phyloP scores from a whole-genome alignment of 495 filamentous ascomycete genomes.

The Xylaria telfairii region DNA sequence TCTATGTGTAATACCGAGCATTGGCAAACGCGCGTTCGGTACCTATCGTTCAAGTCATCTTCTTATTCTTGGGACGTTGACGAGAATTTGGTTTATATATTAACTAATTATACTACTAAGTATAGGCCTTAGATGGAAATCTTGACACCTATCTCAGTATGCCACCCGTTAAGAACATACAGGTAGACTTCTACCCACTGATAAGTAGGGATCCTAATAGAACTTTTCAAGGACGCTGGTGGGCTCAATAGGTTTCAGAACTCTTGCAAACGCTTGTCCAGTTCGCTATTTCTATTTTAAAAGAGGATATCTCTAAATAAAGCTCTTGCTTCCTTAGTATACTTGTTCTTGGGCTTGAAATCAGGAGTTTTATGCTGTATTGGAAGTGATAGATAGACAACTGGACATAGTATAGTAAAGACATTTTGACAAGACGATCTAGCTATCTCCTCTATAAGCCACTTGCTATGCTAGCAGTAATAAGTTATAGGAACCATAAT shows the following conservation, averaged over 20 bases:
- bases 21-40: background rate
- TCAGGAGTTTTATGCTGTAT: background rate
- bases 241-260: background rate
- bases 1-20: background rate
- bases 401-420: background rate
- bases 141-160: background rate
- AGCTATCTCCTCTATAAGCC: background rate
- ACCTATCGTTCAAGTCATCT: background rate
- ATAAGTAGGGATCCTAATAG: background rate
- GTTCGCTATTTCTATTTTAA: background rate
- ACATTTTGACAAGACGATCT: background rate
- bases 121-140: background rate
- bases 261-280: background rate
- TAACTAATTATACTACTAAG: background rate
- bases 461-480: background rate
- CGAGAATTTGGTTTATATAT: background rate
- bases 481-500: background rate
- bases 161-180: background rate
- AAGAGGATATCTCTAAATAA: background rate
- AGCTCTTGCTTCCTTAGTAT: background rate
- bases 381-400: background rate
- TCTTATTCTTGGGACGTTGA: background rate
- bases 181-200: background rate
- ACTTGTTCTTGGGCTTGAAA: background rate
- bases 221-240: background rate